phyloP scores from a whole-genome alignment of 2,329 filamentous ascomycete species.

The Ascochyta pisi region DNA sequence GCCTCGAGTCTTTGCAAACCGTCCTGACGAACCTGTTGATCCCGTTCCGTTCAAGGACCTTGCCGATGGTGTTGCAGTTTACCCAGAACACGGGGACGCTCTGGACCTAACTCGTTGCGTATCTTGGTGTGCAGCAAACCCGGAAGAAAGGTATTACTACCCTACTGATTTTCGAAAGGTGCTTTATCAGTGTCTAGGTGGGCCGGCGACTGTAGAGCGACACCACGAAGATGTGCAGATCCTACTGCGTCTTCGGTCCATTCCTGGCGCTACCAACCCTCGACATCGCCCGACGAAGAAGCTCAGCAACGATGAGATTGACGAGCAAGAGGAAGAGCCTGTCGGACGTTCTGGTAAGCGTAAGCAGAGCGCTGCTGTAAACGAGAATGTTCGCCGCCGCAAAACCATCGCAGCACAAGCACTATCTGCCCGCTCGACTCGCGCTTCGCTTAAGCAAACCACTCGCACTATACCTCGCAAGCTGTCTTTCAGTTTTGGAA shows the following conservation, averaged over 20 bases:
- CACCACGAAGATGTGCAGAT: not conserved
- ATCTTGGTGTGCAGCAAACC: conserved; percentile 25
- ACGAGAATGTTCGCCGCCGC: not conserved
- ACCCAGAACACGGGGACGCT: conserved; percentile 31
- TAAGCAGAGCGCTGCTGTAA: not conserved
- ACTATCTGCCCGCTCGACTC: not conserved
- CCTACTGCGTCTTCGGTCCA: not conserved
- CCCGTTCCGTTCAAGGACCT: conserved; percentile 30
- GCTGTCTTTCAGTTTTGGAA: not conserved
- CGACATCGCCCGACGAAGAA: not conserved
- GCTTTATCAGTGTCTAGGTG: not conserved
- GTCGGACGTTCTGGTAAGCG: not conserved
- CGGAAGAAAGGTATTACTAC: conserved; percentile 30
- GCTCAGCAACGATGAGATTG: not conserved
- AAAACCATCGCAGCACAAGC: not conserved
- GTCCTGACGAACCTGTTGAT: not conserved
- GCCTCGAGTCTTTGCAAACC: not conserved
- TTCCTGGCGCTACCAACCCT: not conserved
- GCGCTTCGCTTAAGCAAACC: not conserved
- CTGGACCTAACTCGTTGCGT: conserved; percentile 39
- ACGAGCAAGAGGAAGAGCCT: not conserved
- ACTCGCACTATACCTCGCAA: not conserved
- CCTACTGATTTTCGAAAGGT: conserved; percentile 29
- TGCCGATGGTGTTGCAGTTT: conserved; percentile 26
- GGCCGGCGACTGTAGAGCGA: not conserved